These are phyloP conservation scores for Russula sp. DNA, from an alignment of 768 basidiomycete genomes.

Conservation along the genomic window DNA sequence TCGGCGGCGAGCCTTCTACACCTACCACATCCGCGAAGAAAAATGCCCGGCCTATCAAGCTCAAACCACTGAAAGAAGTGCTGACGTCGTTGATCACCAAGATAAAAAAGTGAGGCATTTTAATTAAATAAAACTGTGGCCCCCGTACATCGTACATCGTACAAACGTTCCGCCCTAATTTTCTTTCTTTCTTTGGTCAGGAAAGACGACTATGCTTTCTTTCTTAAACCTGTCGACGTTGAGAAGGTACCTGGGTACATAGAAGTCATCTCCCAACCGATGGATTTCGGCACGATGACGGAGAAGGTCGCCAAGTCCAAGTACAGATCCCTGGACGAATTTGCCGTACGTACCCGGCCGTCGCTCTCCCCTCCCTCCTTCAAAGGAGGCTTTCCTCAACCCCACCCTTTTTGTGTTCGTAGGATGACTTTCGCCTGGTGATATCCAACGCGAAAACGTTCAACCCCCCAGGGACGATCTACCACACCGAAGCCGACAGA, in stretches of 20 bases:
- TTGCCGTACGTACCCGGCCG: too few relatives aligned
- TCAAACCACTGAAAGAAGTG: slow-evolving; percentile 79
- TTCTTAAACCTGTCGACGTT: slow-evolving; percentile 63
- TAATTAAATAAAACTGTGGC: too few relatives aligned
- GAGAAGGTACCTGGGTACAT: slow-evolving; percentile 58
- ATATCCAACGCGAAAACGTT: slow-evolving; percentile 71
- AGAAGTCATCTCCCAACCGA: slow-evolving; percentile 76
- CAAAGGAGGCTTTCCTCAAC: too few relatives aligned
- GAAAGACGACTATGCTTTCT: slow-evolving; percentile 86
- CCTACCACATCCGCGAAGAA: slow-evolving; percentile 35
- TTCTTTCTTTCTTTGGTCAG: too few relatives aligned
- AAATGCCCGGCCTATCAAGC: slow-evolving; percentile 57
- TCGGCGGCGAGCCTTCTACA: too few relatives aligned
- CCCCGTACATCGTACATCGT: too few relatives aligned
- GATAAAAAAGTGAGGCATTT: slow-evolving; percentile 69
- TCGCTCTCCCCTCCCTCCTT: too few relatives aligned
- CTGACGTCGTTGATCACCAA: slow-evolving; percentile 61
- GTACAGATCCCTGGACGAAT: slow-evolving; percentile 79
- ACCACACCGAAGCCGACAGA: slow-evolving; percentile 68
- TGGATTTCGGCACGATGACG: slow-evolving; percentile 90
- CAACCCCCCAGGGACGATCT: slow-evolving; percentile 72
- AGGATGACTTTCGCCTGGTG: slow-evolving; percentile 64
- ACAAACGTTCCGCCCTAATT: too few relatives aligned
- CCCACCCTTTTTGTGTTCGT: too few relatives aligned
- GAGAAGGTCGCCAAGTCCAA: slow-evolving; percentile 71